Base-by-base conservation (phyloP, 2,329 filamentous ascomycete species). In the Ophiostoma ulmi region DNA sequence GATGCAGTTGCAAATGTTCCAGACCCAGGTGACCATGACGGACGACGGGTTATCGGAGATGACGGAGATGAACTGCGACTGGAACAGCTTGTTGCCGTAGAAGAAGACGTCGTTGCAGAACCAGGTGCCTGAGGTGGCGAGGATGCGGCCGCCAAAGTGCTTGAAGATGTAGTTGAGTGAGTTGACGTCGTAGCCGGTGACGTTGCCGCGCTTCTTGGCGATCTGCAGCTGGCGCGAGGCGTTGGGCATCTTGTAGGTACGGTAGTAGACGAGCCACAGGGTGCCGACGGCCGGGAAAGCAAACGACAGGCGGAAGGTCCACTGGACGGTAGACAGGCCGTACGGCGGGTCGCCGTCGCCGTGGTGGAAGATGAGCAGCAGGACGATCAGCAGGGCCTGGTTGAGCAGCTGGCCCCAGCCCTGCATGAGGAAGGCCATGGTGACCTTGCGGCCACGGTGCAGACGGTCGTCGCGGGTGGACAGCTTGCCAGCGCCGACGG, bases 81-180 rank as follows among this genome's bases (percentile, higher is more conserved):
- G 73, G 72, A 74, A 75, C n/a, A 74, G 73, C 73, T 74, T 74
- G 73, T 75, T 75, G 76, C 94, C 94, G 83, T 98, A 98, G 85
- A 98, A 98, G 86, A 98, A 97, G 75, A 98, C 91, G 78, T 98
- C 94, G 80, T 98, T 98, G 83, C 90, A 92, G 81, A 94, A 98
- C 94, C 94, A 98, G 48, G 89, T 87, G 71, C 91, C 91, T 13
- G 94, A 89, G 26, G 94, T 97, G 68, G 94, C 94, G 26, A 97
- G 77, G 35, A 98, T 82, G 75, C 94, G 93, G 69, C 91, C 90
- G 67, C 93, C 93, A 75, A 97, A 98, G 83, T 96, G 88, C 71
- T 82, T 86, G 81, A 94, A 88, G 65, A 92, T 94, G 76, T 92
- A 83, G 75, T 86, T 87, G 70, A 98, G 85, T 38, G 94, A 96